Evolutionary conservation across 768 basidiomycete genomes (phyloP).

Genomic region (Agaricus subrufescens): DNA sequence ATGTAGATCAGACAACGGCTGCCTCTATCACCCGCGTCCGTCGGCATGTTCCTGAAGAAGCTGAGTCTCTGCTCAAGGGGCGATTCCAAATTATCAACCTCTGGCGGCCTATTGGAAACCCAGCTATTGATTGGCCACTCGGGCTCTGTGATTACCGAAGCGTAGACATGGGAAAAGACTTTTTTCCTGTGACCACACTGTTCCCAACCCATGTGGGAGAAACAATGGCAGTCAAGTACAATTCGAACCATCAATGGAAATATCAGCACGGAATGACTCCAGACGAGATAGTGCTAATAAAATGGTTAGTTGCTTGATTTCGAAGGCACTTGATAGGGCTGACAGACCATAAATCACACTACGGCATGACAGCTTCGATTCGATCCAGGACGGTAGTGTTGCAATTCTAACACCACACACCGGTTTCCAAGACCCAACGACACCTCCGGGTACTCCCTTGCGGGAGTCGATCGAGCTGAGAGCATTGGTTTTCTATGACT

Average conservation of each 20-base stretch:
- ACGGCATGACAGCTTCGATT: slow-evolving; percentile 16
- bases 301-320: slow-evolving; percentile 34
- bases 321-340: not conserved
- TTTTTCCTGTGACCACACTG: slow-evolving; percentile 37
- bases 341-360: too few relatives aligned
- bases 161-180: slow-evolving; percentile 34
- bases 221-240: slow-evolving; percentile 40
- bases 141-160: slow-evolving; percentile 36
- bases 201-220: slow-evolving; percentile 50
- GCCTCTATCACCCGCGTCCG: slow-evolving; percentile 30
- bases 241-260: slow-evolving; percentile 46
- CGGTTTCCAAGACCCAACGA: slow-evolving; percentile 50
- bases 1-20: slow-evolving; percentile 35
- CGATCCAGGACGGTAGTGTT: slow-evolving; percentile 38
- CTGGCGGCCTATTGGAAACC: slow-evolving; percentile 38
- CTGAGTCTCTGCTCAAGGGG: slow-evolving; percentile 26
- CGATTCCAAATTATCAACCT: slow-evolving; percentile 45
- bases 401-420: slow-evolving; percentile 58
- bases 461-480: slow-evolving; percentile 59
- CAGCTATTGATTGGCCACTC: slow-evolving; percentile 34
- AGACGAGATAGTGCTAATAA: slow-evolving; percentile 47
- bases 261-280: slow-evolving; percentile 41
- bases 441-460: slow-evolving; percentile 40
- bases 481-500: slow-evolving; percentile 59
- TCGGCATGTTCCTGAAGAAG: slow-evolving; percentile 32